Percentiles rank a stretch among this genome's conserved stretches.
phyloP scores from a whole-genome alignment of 164 flowering plant species.

The Magnolia changhungtana region DNA sequence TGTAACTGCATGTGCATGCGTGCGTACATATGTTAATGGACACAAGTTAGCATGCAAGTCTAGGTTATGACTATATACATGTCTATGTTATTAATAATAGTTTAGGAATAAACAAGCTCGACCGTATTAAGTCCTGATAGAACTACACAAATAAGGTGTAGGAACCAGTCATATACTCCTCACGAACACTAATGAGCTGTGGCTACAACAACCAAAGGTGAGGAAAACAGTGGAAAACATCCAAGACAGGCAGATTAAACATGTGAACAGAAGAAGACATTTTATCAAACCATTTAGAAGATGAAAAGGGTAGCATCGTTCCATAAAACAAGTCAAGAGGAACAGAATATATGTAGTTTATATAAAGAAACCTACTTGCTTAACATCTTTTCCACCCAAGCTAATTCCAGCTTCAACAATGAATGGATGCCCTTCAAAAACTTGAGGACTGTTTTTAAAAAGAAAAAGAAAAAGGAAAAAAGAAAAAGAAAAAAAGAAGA shows the following conservation, averaged over 20 bases:
- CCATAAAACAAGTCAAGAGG: neutral
- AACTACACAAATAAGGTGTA: neutral
- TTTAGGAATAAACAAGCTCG: no score
- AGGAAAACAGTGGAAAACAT: neutral
- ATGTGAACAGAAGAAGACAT: neutral
- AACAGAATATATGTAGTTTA: neutral
- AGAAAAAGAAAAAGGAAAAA: no score
- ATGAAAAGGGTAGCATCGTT: neutral
- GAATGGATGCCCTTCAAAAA: constrained; percentile 98
- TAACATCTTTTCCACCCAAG: constrained; percentile 97
- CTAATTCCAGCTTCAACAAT: constrained; percentile 98
- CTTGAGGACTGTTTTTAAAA: constrained; percentile 64
- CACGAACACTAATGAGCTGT: neutral
- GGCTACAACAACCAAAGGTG: neutral
- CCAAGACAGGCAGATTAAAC: neutral
- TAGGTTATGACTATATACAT: neutral
- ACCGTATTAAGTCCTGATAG: neutral
- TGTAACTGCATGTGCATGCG: neutral
- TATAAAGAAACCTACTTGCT: constrained; percentile 54
- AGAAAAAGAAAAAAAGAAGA: neutral
- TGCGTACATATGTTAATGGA: neutral
- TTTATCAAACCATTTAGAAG: neutral
- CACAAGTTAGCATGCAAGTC: neutral
- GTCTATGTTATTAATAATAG: no score
- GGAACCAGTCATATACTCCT: neutral